Evolutionary conservation across 1,284 basidiomycete species (phyloP), one percentile per base, ranked within the genome.

Genomic region (Polyporus tsugae): DNA sequence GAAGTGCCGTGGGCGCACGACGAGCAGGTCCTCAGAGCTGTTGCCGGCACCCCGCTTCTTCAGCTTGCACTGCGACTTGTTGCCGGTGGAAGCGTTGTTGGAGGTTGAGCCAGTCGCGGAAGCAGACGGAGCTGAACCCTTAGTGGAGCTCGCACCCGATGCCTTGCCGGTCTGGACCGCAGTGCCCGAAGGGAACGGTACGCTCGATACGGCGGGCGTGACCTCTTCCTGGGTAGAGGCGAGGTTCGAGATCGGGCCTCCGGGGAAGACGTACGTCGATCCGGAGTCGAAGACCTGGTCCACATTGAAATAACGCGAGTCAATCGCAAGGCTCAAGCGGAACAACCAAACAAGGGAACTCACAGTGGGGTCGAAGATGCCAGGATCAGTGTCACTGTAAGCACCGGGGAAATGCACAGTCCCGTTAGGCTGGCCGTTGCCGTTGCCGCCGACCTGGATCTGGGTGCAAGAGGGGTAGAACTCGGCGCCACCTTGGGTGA

Each of bases 401-500:
- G 86, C 87, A 11, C 91, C 91, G 2, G 91, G 91, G 70, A 93
- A 82, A 15, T 75, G 79, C 19, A 90, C 90, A 44, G 87, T 84
- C 67, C 87, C 85, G 72, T 76, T 77, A 1, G 70, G 69, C 25
- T 39, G 55, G 2, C 89, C 84, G 0, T 70, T 76, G 41, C 85
- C 88, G 19, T 76, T 83, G 29, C 90, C 90, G 3, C 84, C 82
- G 46, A 93, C 80, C 33, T 73, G 81, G 68, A 93, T 75, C 75
- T 93, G 92, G 6, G 86, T 78, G 76, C 91, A 93, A n/a, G 84
- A 86, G 0, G 88, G 88, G 77, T 93, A 93, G 81, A 91, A 92
- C 78, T 93, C 91, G 15, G 90, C 91, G 22, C 88, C 88, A 11
- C 87, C 87, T 3, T 65, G 2, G 3, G 75, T 70, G 52, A 77